A percentile compares a stretch with the other conserved stretches of the same genome.
phyloP scores from a whole-genome alignment of 106 monocot genomes.

The Acorus calamus region DNA sequence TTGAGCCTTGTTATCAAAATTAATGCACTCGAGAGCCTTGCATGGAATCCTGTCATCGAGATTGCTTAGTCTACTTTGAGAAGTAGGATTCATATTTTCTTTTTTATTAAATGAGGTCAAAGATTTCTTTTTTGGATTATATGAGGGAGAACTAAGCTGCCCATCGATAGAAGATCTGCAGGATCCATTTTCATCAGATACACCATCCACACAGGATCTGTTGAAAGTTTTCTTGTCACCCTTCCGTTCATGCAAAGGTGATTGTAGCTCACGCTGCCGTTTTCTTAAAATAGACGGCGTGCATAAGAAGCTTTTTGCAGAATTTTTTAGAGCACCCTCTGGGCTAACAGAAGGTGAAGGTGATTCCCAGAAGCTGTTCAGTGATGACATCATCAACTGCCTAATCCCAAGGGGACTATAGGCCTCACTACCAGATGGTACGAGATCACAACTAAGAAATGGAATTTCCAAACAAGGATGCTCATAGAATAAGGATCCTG shows the following conservation, averaged over 20 bases:
- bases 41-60: background rate
- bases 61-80: too few relatives aligned
- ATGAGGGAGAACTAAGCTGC: constrained; percentile 9
- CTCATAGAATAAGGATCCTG: constrained; percentile 68
- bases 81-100: constrained; percentile 13
- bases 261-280: constrained; percentile 60
- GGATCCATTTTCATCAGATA: too few relatives aligned
- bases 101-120: constrained; percentile 4
- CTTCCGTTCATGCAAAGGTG: constrained; percentile 59
- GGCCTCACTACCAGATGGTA: constrained; percentile 58
- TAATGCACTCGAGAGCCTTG: background rate
- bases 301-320: constrained; percentile 58
- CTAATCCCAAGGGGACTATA: constrained; percentile 94
- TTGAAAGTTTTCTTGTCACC: constrained; percentile 33
- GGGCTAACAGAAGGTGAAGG: constrained; percentile 49
- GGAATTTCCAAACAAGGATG: constrained; percentile 82
- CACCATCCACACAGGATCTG: too few relatives aligned
- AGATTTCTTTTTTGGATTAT: constrained; percentile 17
- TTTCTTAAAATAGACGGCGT: constrained; percentile 95
- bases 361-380: constrained; percentile 56
- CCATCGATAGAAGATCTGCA: constrained; percentile 4
- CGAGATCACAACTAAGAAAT: constrained; percentile 82
- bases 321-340: constrained; percentile 51
- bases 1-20: background rate
- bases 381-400: constrained; percentile 67